A percentile compares a stretch with the other conserved stretches of the same genome.
These are phyloP conservation scores for Didymellaceae sp. DNA, from an alignment of 2,329 filamentous ascomycete species.

Conservation along the genomic window DNA sequence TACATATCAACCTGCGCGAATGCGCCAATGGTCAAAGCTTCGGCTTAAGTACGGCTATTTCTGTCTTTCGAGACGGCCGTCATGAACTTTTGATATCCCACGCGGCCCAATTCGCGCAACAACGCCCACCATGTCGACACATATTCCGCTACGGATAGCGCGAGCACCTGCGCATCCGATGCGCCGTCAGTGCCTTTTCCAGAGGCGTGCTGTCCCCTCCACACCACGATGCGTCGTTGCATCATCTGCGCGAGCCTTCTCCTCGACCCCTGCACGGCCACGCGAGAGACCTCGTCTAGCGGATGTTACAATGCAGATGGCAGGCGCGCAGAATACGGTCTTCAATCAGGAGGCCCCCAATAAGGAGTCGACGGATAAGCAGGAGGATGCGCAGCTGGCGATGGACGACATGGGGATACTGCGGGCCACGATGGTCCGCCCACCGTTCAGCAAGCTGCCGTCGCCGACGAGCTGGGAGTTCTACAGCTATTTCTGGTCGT, in stretches of 20 bases:
- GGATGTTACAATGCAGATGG: constrained; percentile 19
- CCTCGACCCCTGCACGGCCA: constrained; percentile 28
- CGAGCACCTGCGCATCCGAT: constrained; percentile 27
- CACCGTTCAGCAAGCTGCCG: constrained; percentile 22
- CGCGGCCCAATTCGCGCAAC: constrained; percentile 15
- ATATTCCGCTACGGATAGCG: constrained; percentile 31
- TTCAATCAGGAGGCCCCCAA: constrained; percentile 18
- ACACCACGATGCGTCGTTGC: constrained; percentile 15
- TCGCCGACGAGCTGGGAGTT: constrained; percentile 9
- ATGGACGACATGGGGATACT: constrained; percentile 33
- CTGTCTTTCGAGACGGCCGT: no score
- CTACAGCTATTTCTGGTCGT: constrained; percentile 27
- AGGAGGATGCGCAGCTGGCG: constrained; percentile 16
- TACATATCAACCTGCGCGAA: background rate
- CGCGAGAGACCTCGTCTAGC: constrained; percentile 13
- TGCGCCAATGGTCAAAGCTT: no score
- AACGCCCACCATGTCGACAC: constrained; percentile 34
- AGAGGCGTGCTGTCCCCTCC: constrained; percentile 15
- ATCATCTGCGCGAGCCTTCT: constrained; percentile 30
- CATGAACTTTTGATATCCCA: constrained; percentile 11
- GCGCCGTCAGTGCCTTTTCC: constrained; percentile 38
- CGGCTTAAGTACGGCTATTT: no score
- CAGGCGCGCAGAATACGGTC: constrained; percentile 8
- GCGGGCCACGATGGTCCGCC: constrained; percentile 30
- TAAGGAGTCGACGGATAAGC: constrained; percentile 6